Conservation (phyloP, 257 asterid species). For the Thymus mandschuricus region DNA sequence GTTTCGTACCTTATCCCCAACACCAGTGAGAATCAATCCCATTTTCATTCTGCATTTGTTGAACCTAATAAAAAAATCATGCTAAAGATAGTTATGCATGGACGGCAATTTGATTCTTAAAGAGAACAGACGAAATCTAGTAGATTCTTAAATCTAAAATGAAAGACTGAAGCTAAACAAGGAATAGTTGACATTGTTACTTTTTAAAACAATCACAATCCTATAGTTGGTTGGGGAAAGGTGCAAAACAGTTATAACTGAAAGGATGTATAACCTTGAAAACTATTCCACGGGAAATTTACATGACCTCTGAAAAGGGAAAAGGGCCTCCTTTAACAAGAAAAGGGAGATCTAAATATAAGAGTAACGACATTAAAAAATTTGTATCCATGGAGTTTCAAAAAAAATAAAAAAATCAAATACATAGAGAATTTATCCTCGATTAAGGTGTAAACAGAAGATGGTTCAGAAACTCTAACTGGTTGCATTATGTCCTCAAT, state of each 20-base stretch:
- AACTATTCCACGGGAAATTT: not conserved
- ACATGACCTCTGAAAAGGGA: no score
- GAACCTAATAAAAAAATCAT: slow-evolving; percentile 53
- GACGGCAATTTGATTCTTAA: slow-evolving; percentile 29
- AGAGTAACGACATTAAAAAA: no score
- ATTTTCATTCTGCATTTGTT: slow-evolving; percentile 88
- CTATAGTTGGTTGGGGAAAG: not conserved
- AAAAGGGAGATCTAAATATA: no score
- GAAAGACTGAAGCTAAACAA: not conserved
- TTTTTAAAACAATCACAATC: not conserved
- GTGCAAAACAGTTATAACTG: not conserved
- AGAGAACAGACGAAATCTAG: slow-evolving; percentile 20
- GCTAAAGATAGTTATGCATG: slow-evolving; percentile 31
- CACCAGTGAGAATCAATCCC: slow-evolving; percentile 92
- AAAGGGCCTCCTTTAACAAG: no score
- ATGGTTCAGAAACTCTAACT: no score
- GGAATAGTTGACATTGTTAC: not conserved
- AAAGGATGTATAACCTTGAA: not conserved
- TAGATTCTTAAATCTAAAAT: slow-evolving; percentile 6
- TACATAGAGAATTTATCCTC: no score
- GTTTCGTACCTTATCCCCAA: slow-evolving; percentile 78
- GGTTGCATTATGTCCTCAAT: no score
- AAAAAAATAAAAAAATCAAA: no score
- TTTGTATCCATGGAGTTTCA: no score
- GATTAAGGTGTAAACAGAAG: no score